These are phyloP conservation scores for Ceratonia siliqua DNA, from an alignment of 306 rosid genomes.

Conservation along the genomic window DNA sequence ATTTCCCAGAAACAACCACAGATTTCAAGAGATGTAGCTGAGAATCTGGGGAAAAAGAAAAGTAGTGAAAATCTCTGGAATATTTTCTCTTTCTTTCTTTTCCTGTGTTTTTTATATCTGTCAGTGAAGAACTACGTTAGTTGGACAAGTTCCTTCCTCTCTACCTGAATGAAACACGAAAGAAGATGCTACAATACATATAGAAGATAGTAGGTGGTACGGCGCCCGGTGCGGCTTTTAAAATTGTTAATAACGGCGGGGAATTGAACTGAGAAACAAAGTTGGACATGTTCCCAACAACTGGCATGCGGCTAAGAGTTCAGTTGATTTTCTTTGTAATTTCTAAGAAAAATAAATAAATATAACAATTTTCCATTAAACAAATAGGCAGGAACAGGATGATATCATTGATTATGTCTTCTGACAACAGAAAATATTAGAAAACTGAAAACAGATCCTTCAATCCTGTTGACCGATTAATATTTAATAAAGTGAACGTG, in stretches of 20 bases:
- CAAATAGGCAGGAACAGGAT: neutral
- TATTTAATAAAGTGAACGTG: neutral
- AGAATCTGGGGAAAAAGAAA: neutral
- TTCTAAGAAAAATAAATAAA: neutral
- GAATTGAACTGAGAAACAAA: neutral
- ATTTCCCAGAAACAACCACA: neutral
- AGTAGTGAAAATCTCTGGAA: neutral
- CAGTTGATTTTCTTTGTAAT: constrained; percentile 1
- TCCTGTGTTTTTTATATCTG: neutral
- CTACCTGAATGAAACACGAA: neutral
- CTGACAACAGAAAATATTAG: neutral
- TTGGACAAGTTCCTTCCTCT: neutral
- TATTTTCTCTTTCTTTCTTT: neutral
- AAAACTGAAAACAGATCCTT: too few species aligned
- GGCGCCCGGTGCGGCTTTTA: neutral
- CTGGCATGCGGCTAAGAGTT: neutral
- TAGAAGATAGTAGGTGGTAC: neutral
- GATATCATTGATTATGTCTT: neutral
- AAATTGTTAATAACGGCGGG: neutral
- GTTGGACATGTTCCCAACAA: neutral
- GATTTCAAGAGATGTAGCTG: neutral
- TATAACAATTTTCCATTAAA: neutral
- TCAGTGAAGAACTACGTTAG: neutral
- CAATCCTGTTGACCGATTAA: too few species aligned
- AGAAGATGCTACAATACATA: neutral